phyloP scores from a whole-genome alignment of 2,329 filamentous ascomycete species.

The Claviceps quebecensis region DNA sequence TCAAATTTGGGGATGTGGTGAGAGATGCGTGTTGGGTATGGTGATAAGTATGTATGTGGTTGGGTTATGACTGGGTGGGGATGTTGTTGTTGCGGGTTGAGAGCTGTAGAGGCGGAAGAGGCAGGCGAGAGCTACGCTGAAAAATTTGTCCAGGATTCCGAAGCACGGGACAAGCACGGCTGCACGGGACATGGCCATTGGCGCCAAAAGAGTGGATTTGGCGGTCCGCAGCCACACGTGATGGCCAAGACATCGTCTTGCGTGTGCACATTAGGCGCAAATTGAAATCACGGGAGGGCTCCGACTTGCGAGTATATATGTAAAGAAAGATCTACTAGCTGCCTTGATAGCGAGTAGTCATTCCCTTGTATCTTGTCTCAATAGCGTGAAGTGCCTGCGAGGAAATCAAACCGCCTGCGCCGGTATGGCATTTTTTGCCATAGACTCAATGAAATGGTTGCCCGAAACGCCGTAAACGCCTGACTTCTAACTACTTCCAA shows the following conservation, averaged over 20 bases:
- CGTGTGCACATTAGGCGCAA: no score
- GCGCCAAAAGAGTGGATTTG: no score
- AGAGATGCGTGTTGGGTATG: slow-evolving; percentile 5
- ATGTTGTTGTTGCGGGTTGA: no score
- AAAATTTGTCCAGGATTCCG: not conserved
- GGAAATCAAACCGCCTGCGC: not conserved
- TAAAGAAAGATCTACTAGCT: no score
- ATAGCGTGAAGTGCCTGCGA: not conserved
- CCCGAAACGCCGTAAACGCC: slow-evolving; percentile 2
- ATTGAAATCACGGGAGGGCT: no score
- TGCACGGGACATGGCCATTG: no score
- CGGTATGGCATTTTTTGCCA: not conserved
- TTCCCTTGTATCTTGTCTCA: not conserved
- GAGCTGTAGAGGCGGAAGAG: no score
- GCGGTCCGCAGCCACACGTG: no score
- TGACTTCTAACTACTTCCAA: not conserved
- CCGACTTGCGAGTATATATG: no score
- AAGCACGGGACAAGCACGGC: not conserved
- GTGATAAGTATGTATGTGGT: slow-evolving; percentile 3
- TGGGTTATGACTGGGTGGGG: slow-evolving; percentile 5
- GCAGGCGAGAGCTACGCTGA: not conserved
- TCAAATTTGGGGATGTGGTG: slow-evolving; percentile 1
- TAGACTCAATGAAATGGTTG: not conserved
- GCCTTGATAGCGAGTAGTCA: not conserved
- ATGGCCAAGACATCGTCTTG: no score